phyloP scores from a whole-genome alignment of 1,284 basidiomycete species.

The Ustilago crameri region DNA sequence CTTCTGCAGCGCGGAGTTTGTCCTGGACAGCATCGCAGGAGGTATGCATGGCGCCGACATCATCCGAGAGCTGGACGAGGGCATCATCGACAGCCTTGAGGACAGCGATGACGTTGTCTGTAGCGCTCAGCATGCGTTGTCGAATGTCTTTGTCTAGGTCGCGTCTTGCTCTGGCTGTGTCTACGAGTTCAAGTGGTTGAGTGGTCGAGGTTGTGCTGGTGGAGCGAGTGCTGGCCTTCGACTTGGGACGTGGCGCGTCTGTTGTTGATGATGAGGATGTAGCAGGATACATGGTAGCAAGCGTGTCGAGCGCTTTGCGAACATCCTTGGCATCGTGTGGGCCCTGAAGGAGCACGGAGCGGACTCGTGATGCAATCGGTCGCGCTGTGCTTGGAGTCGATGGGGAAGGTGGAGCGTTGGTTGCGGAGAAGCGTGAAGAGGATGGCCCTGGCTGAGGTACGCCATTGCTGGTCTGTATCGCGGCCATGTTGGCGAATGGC shows the following conservation, averaged over 20 bases:
- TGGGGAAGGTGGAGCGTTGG: constrained; percentile 7
- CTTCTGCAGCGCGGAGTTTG: constrained; percentile 21
- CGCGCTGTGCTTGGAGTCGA: constrained; percentile 13
- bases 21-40: constrained; percentile 39
- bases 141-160: constrained; percentile 86
- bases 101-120: constrained; percentile 81
- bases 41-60: constrained; percentile 32
- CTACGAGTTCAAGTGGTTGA: constrained; percentile 15
- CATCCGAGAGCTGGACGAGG: constrained; percentile 36
- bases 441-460: constrained; percentile 13
- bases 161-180: constrained; percentile 75
- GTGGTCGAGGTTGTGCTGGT: neutral
- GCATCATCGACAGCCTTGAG: constrained; percentile 86
- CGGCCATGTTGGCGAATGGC: constrained; percentile 19
- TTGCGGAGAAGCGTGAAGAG: neutral
- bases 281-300: constrained; percentile 37
- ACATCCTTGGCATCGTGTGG: constrained; percentile 19
- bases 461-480: constrained; percentile 1
- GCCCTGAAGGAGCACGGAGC: constrained; percentile 27
- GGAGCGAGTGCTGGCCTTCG: neutral
- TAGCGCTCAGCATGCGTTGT: constrained; percentile 80
- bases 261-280: neutral
- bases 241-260: neutral
- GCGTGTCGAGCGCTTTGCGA: constrained; percentile 28
- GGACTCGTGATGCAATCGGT: constrained; percentile 30